Base-by-base conservation (phyloP, 495 filamentous ascomycete species). In the Aspergillus hancockii region DNA sequence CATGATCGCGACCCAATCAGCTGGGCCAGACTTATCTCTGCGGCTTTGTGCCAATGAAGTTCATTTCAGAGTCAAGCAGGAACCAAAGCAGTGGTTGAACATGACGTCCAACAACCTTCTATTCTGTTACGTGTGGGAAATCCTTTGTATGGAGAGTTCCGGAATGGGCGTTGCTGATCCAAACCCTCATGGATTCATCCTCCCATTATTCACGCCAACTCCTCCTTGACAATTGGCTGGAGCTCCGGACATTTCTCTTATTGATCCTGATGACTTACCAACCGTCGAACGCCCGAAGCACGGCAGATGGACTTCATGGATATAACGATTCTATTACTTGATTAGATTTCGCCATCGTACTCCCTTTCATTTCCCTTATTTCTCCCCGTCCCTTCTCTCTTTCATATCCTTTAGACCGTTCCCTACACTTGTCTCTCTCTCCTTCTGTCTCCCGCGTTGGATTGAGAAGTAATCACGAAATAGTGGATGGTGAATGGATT, bases 121-220 rank as follows among this genome's bases (percentile, higher is more conserved):
- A 57, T 63, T 65, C 66, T 68, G 62, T 71, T 71, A 71, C 68
- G 68, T 68, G 57, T 66, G 61, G 56, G 49, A 68, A 71, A 67
- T 54, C 36, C 32, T 19, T 31, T 30, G 28, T 36, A 45, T 58
- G 64, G 63, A 59, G 61, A 63, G 61, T 46, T 30, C 52, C 52
- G 61, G 57, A 60, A 22, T 28, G 23, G 40, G 32, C 49, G 41
- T 55, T 40, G 56, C 36, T 63, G 55, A 61, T 65, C 59, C 59
- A 62, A 54, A 55, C 51, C 45, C 41, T 50, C 23, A 32, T 55
- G 22, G 52, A 41, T 41, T 16, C 25, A 28, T 28, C 7, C 8
- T 3, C 28, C 28, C 14, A 40, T 40, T 40, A 40, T 40, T 40
- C 12, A 40, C 3, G 3, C 9, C 16, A 28, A n/a, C n/a, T 28